phyloP scores from a whole-genome alignment of 768 basidiomycete species.

The Tricholoma sp. region DNA sequence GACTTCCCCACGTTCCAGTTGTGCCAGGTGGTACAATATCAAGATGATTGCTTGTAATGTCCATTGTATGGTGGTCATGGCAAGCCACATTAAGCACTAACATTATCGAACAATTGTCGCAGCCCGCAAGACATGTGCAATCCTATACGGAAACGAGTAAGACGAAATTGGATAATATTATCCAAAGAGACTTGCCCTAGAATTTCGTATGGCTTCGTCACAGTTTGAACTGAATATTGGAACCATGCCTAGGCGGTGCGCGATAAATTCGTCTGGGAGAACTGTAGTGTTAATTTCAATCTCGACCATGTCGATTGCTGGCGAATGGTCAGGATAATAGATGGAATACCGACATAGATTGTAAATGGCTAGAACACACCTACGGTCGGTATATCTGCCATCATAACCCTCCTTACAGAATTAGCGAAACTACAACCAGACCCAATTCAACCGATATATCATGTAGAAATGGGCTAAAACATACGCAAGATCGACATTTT shows the following conservation, averaged over 20 bases:
- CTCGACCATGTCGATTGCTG: conserved; percentile 97
- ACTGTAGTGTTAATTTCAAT: conserved; percentile 89
- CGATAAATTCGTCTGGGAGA: conserved; percentile 94
- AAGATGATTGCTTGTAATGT: conserved; percentile 83
- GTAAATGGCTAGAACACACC: conserved; percentile 46
- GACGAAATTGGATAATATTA: background rate
- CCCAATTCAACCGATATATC: background rate
- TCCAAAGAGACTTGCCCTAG: conserved; percentile 44
- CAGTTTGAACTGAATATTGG: conserved; percentile 86
- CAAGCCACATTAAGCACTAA: conserved; percentile 77
- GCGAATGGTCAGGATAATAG: conserved; percentile 4
- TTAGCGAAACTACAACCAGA: conserved; percentile 72
- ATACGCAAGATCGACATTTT: conserved; percentile 95
- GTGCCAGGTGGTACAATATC: conserved; percentile 47
- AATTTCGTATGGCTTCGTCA: conserved; percentile 81
- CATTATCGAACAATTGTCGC: conserved; percentile 80
- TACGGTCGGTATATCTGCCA: conserved; percentile 95
- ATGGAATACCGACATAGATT: conserved; percentile 1
- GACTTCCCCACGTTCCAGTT: conserved; percentile 16
- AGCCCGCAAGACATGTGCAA: conserved; percentile 82
- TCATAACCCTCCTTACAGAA: conserved; percentile 87
- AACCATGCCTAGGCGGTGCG: conserved; percentile 92
- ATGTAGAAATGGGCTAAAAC: conserved; percentile 22
- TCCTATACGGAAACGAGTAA: conserved; percentile 50
- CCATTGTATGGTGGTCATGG: conserved; percentile 67